phyloP scores from a whole-genome alignment of 2,329 filamentous ascomycete genomes.

The Fusarium gaditjirri region DNA sequence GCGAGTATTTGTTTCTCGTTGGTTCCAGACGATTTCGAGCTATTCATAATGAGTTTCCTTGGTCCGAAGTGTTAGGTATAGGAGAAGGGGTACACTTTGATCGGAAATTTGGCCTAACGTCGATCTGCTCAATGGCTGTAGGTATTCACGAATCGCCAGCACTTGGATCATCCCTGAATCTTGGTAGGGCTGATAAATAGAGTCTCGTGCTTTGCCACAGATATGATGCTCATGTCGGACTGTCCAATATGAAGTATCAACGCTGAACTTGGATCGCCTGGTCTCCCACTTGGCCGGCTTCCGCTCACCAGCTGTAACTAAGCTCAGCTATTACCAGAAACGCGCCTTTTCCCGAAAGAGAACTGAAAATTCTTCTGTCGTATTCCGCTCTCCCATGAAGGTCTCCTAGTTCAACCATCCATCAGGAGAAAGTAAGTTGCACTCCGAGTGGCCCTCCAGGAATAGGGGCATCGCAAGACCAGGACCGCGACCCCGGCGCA shows the following conservation, averaged over 20 bases:
- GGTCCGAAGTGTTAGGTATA: not conserved
- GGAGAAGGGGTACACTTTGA: too few species aligned
- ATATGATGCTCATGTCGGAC: constrained; percentile 13
- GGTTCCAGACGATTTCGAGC: constrained; percentile 22
- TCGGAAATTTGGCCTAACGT: too few species aligned
- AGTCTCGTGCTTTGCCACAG: not conserved
- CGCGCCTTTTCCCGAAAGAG: not conserved
- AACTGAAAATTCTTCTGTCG: not conserved
- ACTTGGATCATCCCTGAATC: not conserved
- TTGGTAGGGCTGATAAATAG: constrained; percentile 34
- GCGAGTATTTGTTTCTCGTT: constrained; percentile 37
- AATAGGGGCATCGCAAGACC: constrained; percentile 25
- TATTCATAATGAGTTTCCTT: constrained; percentile 17
- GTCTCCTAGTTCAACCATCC: not conserved
- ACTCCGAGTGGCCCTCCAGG: constrained; percentile 20
- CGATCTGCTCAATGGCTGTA: constrained; percentile 13
- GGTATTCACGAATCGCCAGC: constrained; percentile 13
- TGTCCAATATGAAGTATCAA: constrained; percentile 13
- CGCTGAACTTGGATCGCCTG: constrained; percentile 8
- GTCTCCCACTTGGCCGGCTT: not conserved
- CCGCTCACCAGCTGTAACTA: constrained; percentile 16
- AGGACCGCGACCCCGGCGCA: constrained; percentile 25
- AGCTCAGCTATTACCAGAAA: constrained; percentile 5
- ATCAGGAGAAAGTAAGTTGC: constrained; percentile 8
- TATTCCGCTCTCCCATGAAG: not conserved